Conservation (phyloP, 257 asterid genomes). For the Gentiana dahurica region DNA sequence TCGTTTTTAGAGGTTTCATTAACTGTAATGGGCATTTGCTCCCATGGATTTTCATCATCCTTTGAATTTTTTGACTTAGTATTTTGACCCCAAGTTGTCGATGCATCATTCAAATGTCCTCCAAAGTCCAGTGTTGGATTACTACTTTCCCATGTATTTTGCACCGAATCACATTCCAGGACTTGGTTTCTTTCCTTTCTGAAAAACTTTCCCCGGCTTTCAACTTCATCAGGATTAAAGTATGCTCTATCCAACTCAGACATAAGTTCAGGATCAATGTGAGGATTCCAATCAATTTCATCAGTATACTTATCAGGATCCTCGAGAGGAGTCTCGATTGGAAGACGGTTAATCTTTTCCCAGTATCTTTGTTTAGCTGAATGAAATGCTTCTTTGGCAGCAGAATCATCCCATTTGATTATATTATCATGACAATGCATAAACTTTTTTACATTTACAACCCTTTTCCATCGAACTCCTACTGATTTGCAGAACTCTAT, state of each 20-base stretch:
- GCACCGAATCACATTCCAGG: slow-evolving; percentile 15
- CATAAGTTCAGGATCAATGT: slow-evolving; percentile 54
- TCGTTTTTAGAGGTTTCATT: slow-evolving; percentile 29
- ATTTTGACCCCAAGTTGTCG: slow-evolving; percentile 38
- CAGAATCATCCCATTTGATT: slow-evolving; percentile 73
- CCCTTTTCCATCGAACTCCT: slow-evolving; percentile 60
- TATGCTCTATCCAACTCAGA: slow-evolving; percentile 54
- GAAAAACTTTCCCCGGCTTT: slow-evolving; percentile 15
- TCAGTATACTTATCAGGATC: slow-evolving; percentile 51
- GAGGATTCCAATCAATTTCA: slow-evolving; percentile 69
- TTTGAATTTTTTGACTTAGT: slow-evolving; percentile 22
- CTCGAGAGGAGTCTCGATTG: slow-evolving; percentile 49
- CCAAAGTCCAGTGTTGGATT: slow-evolving; percentile 7
- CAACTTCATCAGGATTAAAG: slow-evolving; percentile 49
- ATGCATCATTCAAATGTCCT: slow-evolving; percentile 16
- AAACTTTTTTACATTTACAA: slow-evolving; percentile 58
- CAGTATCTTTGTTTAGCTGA: slow-evolving; percentile 60
- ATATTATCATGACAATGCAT: slow-evolving; percentile 57
- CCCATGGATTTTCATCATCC: slow-evolving; percentile 49
- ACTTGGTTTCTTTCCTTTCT: slow-evolving; percentile 11
- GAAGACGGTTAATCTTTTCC: slow-evolving; percentile 49
- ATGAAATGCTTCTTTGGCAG: slow-evolving; percentile 60
- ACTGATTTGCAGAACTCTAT: slow-evolving; percentile 59
- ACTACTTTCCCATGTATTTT: slow-evolving; percentile 56
- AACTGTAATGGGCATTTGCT: slow-evolving; percentile 21